Evolutionary conservation across 208 protist species (phyloP).

Genomic region (Leishmania martiniquensis): DNA sequence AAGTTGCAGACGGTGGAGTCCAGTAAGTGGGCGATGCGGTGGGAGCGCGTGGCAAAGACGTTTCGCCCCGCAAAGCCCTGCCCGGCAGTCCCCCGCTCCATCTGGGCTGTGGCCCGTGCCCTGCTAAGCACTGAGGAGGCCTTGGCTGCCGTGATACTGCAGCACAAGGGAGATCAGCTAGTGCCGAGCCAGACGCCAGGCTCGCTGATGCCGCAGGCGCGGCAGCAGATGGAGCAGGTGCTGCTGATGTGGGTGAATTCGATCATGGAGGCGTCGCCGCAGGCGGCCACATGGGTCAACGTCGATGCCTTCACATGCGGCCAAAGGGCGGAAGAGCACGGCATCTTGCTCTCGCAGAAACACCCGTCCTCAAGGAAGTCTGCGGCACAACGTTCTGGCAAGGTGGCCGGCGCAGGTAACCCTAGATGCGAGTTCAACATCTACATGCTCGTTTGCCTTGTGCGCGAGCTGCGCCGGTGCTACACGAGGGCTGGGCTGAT

Average conservation of each 20-base stretch:
- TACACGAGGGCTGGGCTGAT: constrained; percentile 25
- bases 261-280: constrained; percentile 58
- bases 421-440: constrained; percentile 37
- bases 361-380: neutral
- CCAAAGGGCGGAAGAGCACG: constrained; percentile 4
- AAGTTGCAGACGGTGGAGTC: constrained; percentile 26
- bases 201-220: constrained; percentile 23
- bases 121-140: constrained; percentile 56
- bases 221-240: constrained; percentile 48
- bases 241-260: constrained; percentile 78
- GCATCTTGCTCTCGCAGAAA: constrained; percentile 15
- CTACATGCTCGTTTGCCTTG: constrained; percentile 49
- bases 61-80: constrained; percentile 49
- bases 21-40: constrained; percentile 48
- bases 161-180: constrained; percentile 8
- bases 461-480: constrained; percentile 57
- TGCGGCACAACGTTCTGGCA: neutral
- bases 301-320: constrained; percentile 24
- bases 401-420: neutral
- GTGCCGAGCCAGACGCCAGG: constrained; percentile 25
- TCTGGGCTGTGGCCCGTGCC: constrained; percentile 32
- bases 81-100: constrained; percentile 33
- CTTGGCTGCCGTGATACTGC: constrained; percentile 24
- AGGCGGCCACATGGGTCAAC: constrained; percentile 35
- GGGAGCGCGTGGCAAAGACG: constrained; percentile 84